Conservation (phyloP, 352 stramenopile species). For the Phytophthora hibernalis region DNA sequence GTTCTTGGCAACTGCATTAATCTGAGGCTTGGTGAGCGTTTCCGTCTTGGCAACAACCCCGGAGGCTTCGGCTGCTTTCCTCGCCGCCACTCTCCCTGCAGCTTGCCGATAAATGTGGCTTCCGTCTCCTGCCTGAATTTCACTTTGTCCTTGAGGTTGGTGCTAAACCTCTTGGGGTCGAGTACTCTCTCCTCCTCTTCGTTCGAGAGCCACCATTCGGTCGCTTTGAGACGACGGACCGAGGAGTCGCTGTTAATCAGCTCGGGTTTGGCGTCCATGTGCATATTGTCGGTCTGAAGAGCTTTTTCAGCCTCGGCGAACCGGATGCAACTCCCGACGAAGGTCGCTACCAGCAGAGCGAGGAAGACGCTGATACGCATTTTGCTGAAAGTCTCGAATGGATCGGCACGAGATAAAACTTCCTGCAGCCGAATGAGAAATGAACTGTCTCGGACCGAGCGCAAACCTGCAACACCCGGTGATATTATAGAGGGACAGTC, state of each 20-base stretch:
- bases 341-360: background rate
- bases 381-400: background rate
- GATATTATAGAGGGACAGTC: background rate
- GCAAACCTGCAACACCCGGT: background rate
- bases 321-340: background rate
- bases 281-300: background rate
- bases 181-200: background rate
- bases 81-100: background rate
- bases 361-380: constrained; percentile 9
- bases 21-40: constrained; percentile 2
- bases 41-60: background rate
- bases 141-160: too few relatives aligned
- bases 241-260: too few relatives aligned
- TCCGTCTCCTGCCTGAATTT: too few relatives aligned
- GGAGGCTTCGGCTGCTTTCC: background rate
- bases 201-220: constrained; percentile 17
- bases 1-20: constrained; percentile 3
- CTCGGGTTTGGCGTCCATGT: too few relatives aligned
- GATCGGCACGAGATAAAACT: background rate
- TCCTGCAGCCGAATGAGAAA: background rate
- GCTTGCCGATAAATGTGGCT: background rate
- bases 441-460: background rate
- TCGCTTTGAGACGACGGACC: constrained; percentile 5
- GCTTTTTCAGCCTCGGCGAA: background rate
- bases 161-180: too few relatives aligned